A percentile compares a stretch with the other conserved stretches of the same genome.
These are phyloP conservation scores for Aureobasidium sp. DNA, from an alignment of 2,329 filamentous ascomycete species.

Conservation along the genomic window DNA sequence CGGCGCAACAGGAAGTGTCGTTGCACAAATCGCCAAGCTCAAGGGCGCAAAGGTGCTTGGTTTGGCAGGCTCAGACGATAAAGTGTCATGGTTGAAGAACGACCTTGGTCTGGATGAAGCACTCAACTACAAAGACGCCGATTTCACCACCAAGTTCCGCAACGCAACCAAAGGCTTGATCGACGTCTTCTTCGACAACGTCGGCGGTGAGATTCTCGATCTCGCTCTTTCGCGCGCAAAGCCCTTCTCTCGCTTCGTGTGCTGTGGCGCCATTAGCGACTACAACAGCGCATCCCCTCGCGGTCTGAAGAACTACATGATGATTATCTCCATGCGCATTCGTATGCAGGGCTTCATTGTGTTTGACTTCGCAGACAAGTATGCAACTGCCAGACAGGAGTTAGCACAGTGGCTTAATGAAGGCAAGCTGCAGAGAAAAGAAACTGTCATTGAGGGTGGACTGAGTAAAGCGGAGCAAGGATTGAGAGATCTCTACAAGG, in stretches of 20 bases:
- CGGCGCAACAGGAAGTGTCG: slow-evolving; percentile 69
- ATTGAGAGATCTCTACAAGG: slow-evolving; percentile 12
- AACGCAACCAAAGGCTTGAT: slow-evolving; percentile 32
- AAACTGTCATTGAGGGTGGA: slow-evolving; percentile 9
- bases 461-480: slow-evolving; percentile 10
- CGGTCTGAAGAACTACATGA: slow-evolving; percentile 51
- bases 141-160: slow-evolving; percentile 52
- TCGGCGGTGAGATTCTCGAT: slow-evolving; percentile 63
- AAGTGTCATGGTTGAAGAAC: slow-evolving; percentile 53
- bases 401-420: slow-evolving; percentile 61
- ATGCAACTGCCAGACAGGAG: slow-evolving; percentile 50
- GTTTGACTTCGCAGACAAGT: slow-evolving; percentile 58
- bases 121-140: slow-evolving; percentile 60
- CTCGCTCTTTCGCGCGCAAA: slow-evolving; percentile 56
- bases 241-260: slow-evolving; percentile 56
- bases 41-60: slow-evolving; percentile 59
- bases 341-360: slow-evolving; percentile 67
- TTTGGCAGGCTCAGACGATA: slow-evolving; percentile 59
- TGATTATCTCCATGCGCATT: slow-evolving; percentile 49
- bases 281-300: slow-evolving; percentile 52
- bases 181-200: slow-evolving; percentile 58
- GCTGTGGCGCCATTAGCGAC: slow-evolving; percentile 62
- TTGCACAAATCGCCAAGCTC: slow-evolving; percentile 70
- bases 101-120: slow-evolving; percentile 61
- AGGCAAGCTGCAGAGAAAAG: slow-evolving; percentile 39